Evolutionary conservation across 441 rosid genomes (phyloP), one percentile per base, ranked within the genome.

Genomic region (Theobroma grandiflorum): DNA sequence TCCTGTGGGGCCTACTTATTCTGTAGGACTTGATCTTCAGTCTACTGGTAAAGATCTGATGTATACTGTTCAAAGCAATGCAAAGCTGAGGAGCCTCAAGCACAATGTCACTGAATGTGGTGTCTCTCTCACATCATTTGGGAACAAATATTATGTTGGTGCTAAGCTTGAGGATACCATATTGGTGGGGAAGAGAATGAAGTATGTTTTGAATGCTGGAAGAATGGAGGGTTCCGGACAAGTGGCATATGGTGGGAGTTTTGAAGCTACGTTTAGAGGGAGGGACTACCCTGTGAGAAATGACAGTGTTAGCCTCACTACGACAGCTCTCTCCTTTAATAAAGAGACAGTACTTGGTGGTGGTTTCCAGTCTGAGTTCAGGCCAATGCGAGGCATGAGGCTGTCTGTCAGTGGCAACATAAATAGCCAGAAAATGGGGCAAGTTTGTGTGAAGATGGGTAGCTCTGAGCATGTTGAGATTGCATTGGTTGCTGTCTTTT

Each of bases 191-290:
- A 90, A 88, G 88, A 89, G 91, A 59, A 78, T 95, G 85, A 95
- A 95, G 85, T 79, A 93, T 75, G 82, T 86, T 8, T 85, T 86
- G 81, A 93, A 91, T 81, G 98, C 88, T 22, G 98, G 95, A 53
- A 91, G 82, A 83, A 83, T 95, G 85, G 90, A 82, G 45, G 95
- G 96, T 79, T 79, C 86, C 15, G 95, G 86, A 62, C 86, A 90
- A 82, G 89, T 79, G 77, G 98, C 96, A 37, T 89, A 89, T 35
- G 98, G 98, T 53, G 98, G 96, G 82, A 88, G 90, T 79, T 42
- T 93, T n/a, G 98, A 91, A 84, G 98, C 93, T 52, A 87, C 84
- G 43, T 49, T 95, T 43, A 88, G 94, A 89, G 99, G 98, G 82
- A 86, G 86, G 73, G 96, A 95, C 82, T 93, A 88, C 87, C 99